Base-by-base conservation (phyloP, 2,329 filamentous ascomycete species). In the Neofusicoccum sp. region DNA sequence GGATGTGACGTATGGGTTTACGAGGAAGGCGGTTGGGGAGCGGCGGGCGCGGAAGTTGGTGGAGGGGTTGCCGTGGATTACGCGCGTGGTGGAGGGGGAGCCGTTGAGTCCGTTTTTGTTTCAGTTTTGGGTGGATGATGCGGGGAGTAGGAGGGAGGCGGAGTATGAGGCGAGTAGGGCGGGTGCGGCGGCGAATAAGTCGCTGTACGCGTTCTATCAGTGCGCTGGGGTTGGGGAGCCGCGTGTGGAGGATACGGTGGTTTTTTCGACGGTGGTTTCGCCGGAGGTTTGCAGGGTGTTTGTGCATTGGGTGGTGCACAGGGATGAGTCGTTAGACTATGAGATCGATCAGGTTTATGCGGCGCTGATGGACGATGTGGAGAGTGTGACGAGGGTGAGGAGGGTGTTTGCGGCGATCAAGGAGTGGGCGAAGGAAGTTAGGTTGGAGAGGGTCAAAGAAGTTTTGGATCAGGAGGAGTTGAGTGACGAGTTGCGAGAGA, bases 401-500 rank as follows among this genome's bases (percentile, higher is more conserved):
- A 3, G 12, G n/a, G n/a, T 48, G 14, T 33, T 16, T 5, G 14
- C 9, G 5, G 8, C 6, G 14, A 20, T 33, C 5, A 48, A 48
- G 28, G 14, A 33, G 6, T 48, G 44, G 44, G 30, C n/a, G 28
- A 48, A n/a, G 28, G 28, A 33, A 3, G 6, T 31, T 6, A n/a
- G 28, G 28, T 98, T 98, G 56, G 98, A 84, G 54, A 96, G 88
- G 51, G 7, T 48, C 14, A 33, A 99, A 88, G 2, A 99, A 83
- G 71, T 99, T 96, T 67, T 93, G 93, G 68, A 99, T 88, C 70
- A 97, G 87, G 75, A 99, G 99, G 3, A 99, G 83, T 66, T 96
- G 90, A 0, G 89, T 85, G 71, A 98, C 92, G 41, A n/a, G n/a
- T n/a, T n/a, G n/a, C n/a, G n/a, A n/a, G n/a, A 16, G 28, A 16